Evolutionary conservation across 2,329 filamentous ascomycete genomes (phyloP).

Genomic region (Lecanosticta acicola): DNA sequence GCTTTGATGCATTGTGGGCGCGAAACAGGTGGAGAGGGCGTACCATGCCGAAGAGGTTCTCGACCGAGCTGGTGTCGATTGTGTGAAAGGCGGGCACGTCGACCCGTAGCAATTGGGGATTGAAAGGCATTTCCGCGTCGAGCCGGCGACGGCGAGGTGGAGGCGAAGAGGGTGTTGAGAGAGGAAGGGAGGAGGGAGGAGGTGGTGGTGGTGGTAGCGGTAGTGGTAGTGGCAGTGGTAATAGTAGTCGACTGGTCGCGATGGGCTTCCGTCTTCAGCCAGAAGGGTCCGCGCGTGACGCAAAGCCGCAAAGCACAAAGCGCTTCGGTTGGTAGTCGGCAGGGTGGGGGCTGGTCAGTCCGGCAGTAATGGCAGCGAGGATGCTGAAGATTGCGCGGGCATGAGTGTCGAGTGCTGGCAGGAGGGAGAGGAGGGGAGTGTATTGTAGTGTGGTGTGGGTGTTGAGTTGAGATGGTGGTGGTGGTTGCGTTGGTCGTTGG

Average conservation of each 20-base stretch:
- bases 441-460: no score
- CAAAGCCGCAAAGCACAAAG: background rate
- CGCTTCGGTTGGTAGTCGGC: background rate
- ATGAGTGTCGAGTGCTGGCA: background rate
- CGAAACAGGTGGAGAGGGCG: conserved; percentile 5
- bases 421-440: no score
- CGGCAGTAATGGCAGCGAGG: background rate
- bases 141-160: conserved; percentile 14
- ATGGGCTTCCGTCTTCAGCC: background rate
- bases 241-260: no score
- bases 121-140: conserved; percentile 69
- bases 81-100: conserved; percentile 89
- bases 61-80: conserved; percentile 85
- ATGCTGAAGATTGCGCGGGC: background rate
- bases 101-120: conserved; percentile 80
- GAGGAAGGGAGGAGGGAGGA: background rate
- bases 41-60: conserved; percentile 85
- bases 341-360: background rate
- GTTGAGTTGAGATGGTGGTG: background rate
- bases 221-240: no score
- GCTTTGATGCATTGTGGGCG: conserved; percentile 3
- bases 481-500: background rate
- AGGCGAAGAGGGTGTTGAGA: background rate
- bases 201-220: background rate
- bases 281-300: background rate